phyloP scores from a whole-genome alignment of 306 rosid genomes.

The Prunus fruticosa region DNA sequence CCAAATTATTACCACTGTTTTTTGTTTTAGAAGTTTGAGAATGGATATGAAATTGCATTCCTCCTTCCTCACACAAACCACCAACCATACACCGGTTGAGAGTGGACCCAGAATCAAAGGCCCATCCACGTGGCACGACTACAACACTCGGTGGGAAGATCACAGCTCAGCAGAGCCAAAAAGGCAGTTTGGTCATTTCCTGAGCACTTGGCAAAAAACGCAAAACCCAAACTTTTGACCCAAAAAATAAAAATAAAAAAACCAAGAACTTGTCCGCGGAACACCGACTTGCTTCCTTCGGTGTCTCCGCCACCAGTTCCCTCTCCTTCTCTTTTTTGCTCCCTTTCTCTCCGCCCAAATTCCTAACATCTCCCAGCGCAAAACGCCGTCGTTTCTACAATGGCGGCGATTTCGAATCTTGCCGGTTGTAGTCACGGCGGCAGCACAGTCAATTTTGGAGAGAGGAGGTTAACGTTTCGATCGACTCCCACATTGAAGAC shows the following conservation, averaged over 20 bases:
- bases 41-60: too few species aligned
- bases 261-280: not conserved
- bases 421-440: conserved; percentile 36
- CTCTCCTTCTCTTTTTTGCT: not conserved
- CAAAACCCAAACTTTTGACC: not conserved
- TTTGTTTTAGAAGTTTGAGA: too few species aligned
- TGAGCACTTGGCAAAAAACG: not conserved
- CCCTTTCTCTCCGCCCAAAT: not conserved
- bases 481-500: conserved; percentile 18
- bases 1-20: too few species aligned
- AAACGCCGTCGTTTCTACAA: conserved; percentile 16
- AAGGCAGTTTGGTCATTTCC: not conserved
- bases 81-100: too few species aligned
- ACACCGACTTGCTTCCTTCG: conserved; percentile 26
- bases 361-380: not conserved
- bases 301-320: conserved; percentile 34
- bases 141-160: not conserved
- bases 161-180: not conserved
- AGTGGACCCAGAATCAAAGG: too few species aligned
- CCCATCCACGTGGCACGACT: not conserved
- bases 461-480: conserved; percentile 7
- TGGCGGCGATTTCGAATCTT: conserved; percentile 58
- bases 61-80: too few species aligned
- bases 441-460: conserved; percentile 18
- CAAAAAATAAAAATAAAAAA: not conserved